Conservation (phyloP, 352 stramenopile genomes). For the Aphanomyces astaci region DNA sequence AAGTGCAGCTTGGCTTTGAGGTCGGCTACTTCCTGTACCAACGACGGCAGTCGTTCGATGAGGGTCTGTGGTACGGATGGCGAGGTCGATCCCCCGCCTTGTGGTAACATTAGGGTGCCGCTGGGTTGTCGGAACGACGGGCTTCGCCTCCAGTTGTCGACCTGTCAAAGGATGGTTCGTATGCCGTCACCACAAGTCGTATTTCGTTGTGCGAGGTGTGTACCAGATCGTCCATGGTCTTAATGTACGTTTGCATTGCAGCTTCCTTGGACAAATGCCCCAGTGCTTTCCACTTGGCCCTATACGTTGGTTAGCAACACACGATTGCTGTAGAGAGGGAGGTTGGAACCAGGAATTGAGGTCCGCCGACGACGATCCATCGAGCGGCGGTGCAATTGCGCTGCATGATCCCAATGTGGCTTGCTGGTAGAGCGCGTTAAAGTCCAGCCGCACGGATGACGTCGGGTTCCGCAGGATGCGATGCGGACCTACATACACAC, state of each 20-base stretch:
- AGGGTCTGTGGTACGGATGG: background rate
- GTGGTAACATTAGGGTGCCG: no score
- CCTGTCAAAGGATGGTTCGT: background rate
- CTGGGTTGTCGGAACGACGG: constrained; percentile 21
- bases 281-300: constrained; percentile 68
- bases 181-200: no score
- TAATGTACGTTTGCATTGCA: constrained; percentile 74
- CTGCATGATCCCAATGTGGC: constrained; percentile 52
- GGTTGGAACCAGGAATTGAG: constrained; percentile 28
- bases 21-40: background rate
- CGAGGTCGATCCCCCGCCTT: background rate
- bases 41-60: constrained; percentile 7
- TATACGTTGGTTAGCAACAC: constrained; percentile 16
- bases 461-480: constrained; percentile 64
- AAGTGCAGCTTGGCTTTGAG: constrained; percentile 4
- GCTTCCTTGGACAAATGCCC: constrained; percentile 60
- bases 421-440: constrained; percentile 74
- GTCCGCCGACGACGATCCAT: constrained; percentile 9
- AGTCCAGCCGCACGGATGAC: constrained; percentile 67
- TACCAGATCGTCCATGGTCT: constrained; percentile 58
- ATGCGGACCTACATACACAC: constrained; percentile 37
- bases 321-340: constrained; percentile 7
- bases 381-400: constrained; percentile 27
- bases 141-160: constrained; percentile 72
- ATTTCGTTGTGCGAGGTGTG: no score